phyloP scores from a whole-genome alignment of 2,329 filamentous ascomycete species.

The Aspergillus calidoustus region DNA sequence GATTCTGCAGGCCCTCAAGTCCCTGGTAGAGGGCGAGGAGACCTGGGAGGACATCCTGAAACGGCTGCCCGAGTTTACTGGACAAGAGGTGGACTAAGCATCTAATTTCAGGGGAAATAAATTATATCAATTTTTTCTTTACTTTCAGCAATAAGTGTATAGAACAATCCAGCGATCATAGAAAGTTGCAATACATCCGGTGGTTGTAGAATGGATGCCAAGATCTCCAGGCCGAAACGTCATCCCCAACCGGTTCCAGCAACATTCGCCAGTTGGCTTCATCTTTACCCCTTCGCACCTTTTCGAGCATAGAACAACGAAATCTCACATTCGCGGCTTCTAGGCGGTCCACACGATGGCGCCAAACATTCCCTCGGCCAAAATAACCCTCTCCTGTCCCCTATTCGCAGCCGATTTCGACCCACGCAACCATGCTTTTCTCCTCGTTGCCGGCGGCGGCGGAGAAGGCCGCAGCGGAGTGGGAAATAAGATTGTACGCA shows the following conservation, averaged over 20 bases:
- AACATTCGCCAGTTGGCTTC: slow-evolving; percentile 21
- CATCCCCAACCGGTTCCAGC: slow-evolving; percentile 10
- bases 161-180: background rate
- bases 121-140: background rate
- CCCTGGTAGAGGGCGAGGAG: slow-evolving; percentile 65
- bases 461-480: slow-evolving; percentile 81
- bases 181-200: background rate
- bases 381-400: slow-evolving; percentile 76
- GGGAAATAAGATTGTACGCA: slow-evolving; percentile 79
- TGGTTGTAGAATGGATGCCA: slow-evolving; percentile 23
- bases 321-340: slow-evolving; percentile 3
- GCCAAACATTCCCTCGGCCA: slow-evolving; percentile 54
- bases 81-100: slow-evolving; percentile 63
- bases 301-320: slow-evolving; percentile 12
- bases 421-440: slow-evolving; percentile 72
- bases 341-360: slow-evolving; percentile 37
- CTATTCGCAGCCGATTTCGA: slow-evolving; percentile 89
- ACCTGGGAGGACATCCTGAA: slow-evolving; percentile 72
- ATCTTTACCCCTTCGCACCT: slow-evolving; percentile 2
- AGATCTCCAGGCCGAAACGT: slow-evolving; percentile 34
- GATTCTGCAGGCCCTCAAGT: slow-evolving; percentile 75
- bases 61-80: slow-evolving; percentile 82
- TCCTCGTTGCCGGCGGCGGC: slow-evolving; percentile 86
- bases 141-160: background rate
- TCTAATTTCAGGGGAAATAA: background rate